Percentiles rank a stretch among this genome's conserved stretches.
Evolutionary conservation across 345 rosid species (phyloP).

Genomic region (Raphanus raphanistrum): DNA sequence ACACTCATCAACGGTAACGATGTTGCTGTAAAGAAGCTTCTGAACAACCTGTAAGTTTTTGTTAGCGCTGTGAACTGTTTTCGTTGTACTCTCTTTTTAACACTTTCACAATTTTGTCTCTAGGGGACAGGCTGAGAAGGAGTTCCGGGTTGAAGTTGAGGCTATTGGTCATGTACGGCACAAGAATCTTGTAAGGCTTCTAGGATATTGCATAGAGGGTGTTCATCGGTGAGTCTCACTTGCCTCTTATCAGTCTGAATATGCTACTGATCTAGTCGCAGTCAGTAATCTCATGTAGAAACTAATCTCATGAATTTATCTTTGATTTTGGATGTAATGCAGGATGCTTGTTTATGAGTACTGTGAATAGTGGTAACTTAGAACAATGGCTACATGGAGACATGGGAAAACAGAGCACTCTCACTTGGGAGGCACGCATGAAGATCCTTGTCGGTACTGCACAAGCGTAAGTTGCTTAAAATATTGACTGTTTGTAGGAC

Average conservation of each 20-base stretch:
- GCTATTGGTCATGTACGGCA: constrained; percentile 1
- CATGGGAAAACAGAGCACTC: neutral
- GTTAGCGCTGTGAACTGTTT: neutral
- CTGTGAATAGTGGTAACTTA: neutral
- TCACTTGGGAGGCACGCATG: constrained; percentile 5
- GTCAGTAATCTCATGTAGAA: neutral
- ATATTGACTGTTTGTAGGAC: neutral
- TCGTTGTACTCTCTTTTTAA: neutral
- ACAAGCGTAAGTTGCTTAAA: neutral
- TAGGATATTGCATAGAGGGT: neutral
- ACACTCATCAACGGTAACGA: constrained; percentile 81
- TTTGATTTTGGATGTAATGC: neutral
- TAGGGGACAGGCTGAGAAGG: neutral
- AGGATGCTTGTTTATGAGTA: constrained; percentile 3
- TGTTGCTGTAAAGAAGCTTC: constrained; percentile 97
- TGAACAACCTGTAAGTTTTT: constrained; percentile 77
- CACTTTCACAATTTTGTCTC: neutral
- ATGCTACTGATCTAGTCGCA: neutral
- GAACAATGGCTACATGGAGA: constrained; percentile 1
- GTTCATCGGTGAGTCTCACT: neutral
- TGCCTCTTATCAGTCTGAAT: neutral
- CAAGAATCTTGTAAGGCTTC: neutral
- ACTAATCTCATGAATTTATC: neutral
- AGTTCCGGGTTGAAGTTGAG: neutral
- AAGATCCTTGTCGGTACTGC: neutral